Base-by-base conservation (phyloP, 108 stramenopile genomes). In the Discostella pseudostelligera region DNA sequence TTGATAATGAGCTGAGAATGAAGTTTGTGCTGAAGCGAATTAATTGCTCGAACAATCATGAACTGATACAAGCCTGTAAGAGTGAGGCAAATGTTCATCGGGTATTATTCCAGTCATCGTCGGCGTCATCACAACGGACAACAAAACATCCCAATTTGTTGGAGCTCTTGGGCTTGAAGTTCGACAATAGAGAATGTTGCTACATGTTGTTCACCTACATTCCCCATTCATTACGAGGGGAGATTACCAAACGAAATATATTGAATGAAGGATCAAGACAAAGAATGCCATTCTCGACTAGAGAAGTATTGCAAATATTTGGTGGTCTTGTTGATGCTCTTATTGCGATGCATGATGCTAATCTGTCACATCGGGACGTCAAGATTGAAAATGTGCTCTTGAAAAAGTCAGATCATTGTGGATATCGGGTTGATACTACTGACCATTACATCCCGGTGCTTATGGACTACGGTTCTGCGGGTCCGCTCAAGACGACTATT, bases 131-230 rank as follows among this genome's bases (percentile, higher is more conserved):
- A 32, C 22, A 76, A 28, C 32, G 5, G 32, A 32, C 32, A 32
- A 4, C 32, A 32, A 32, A 32, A 4, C 69, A 73, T 73, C 69
- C 63, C 54, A 79, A 79, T 56, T 55, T 79, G 39, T 21, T 78
- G 59, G 61, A 59, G 45, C 29, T 73, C 49, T 28, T 78, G 29
- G 75, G 72, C 17, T 50, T 70, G 12, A 76, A 73, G 57, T 58
- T 81, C 83, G 62, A 59, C 79, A 44, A 70, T 74, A 4, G 42
- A 78, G 43, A 58, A 59, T 14, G 56, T 65, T 86, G 83, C 47
- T 93, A 88, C 80, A 87, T 93, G 88, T 72, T 90, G n/a, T 93
- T 93, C 74, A 88, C 92, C 4, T 69, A 65, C 21, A 51, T 85
- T 16, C 54, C 81, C 0, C 66, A 80, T 45, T 87, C 87, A 0